These are phyloP conservation scores for Russula lepida DNA, from an alignment of 768 basidiomycete genomes.

Conservation along the genomic window DNA sequence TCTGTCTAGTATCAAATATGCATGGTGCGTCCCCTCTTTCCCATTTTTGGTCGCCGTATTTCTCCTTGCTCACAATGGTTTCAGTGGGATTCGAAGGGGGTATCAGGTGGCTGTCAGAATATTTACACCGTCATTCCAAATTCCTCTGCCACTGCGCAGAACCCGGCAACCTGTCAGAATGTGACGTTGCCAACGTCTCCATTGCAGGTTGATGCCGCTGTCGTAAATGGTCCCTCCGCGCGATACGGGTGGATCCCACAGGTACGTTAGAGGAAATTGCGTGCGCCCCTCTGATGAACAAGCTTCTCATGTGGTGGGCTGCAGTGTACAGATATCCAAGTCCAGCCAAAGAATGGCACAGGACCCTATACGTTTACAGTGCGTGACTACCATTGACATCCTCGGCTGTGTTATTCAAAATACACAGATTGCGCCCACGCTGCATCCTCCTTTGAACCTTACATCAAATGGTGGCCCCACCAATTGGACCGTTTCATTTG, in stretches of 20 bases:
- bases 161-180: constrained; percentile 41
- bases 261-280: constrained; percentile 26
- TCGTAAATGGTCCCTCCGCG: constrained; percentile 42
- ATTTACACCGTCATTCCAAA: constrained; percentile 48
- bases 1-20: constrained; percentile 50
- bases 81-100: constrained; percentile 50
- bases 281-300: background rate
- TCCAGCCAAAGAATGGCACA: constrained; percentile 48
- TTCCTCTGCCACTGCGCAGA: constrained; percentile 24
- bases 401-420: background rate
- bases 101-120: constrained; percentile 53
- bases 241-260: constrained; percentile 55
- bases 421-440: constrained; percentile 46
- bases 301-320: background rate
- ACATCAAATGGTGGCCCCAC: constrained; percentile 37
- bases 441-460: constrained; percentile 54
- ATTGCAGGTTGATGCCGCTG: constrained; percentile 39
- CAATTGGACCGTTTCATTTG: constrained; percentile 49
- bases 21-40: constrained; percentile 37
- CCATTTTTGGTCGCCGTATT: background rate
- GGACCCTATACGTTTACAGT: constrained; percentile 53
- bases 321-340: constrained; percentile 50
- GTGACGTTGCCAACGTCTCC: constrained; percentile 37
- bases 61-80: background rate
- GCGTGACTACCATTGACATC: constrained; percentile 19